These are phyloP conservation scores for Eurotiales sp. DNA, from an alignment of 2,329 filamentous ascomycete species.

Conservation along the genomic window DNA sequence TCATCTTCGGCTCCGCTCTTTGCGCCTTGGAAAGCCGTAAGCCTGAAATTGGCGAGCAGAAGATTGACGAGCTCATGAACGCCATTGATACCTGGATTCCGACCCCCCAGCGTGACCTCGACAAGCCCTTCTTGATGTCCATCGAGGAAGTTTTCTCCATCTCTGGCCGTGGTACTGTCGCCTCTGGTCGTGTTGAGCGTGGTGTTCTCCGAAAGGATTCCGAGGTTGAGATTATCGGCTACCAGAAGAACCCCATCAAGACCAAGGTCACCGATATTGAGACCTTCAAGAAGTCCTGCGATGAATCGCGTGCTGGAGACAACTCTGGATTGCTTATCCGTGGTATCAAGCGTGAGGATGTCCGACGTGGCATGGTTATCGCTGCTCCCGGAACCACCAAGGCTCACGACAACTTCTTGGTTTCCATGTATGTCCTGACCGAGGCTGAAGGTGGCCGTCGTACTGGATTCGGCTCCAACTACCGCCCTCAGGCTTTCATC, in stretches of 20 bases:
- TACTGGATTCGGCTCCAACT: constrained; percentile 93
- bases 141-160: constrained; percentile 92
- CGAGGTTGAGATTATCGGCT: constrained; percentile 92
- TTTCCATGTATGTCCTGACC: constrained; percentile 92
- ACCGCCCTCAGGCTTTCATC: constrained; percentile 94
- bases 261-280: constrained; percentile 99
- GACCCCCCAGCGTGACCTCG: constrained; percentile 85
- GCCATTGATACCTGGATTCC: constrained; percentile 96
- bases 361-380: constrained; percentile 92
- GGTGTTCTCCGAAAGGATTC: constrained; percentile 88
- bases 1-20: constrained; percentile 93
- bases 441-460: constrained; percentile 98
- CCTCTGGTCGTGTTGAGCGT: constrained; percentile 94
- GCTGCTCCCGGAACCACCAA: constrained; percentile 77
- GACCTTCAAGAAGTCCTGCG: constrained; percentile 99
- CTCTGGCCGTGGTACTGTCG: constrained; percentile 90
- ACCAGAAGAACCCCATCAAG: constrained; percentile 77
- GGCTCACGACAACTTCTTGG: constrained; percentile 85
- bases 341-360: constrained; percentile 92
- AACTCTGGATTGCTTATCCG: constrained; percentile 97
- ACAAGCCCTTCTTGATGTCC: constrained; percentile 99
- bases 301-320: constrained; percentile 92
- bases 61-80: constrained; percentile 86
- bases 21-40: constrained; percentile 85
- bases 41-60: constrained; percentile 78